Evolutionary conservation across 331 rosid genomes (phyloP).

Genomic region (Quercus tomentella): DNA sequence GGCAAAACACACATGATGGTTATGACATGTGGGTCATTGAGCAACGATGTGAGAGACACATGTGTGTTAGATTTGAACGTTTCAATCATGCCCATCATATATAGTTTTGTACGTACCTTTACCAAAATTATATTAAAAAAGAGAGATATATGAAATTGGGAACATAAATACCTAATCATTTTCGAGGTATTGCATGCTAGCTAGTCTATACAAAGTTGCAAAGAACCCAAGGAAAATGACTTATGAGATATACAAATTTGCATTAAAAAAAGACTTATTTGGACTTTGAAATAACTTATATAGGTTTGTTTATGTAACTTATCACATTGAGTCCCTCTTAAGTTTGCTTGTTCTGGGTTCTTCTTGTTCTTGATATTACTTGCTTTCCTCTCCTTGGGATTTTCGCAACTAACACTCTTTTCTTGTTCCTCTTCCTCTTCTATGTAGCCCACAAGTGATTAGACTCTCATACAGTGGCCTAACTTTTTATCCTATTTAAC

Average conservation of each 20-base stretch:
- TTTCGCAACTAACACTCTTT: slow-evolving; percentile 35
- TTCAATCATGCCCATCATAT: neutral
- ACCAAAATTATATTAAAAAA: too few species aligned
- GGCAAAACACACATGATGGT: neutral
- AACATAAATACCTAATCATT: neutral
- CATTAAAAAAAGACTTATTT: neutral
- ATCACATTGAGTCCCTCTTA: neutral
- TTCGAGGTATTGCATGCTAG: neutral
- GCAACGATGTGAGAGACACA: neutral
- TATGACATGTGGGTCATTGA: neutral
- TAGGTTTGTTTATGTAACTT: neutral
- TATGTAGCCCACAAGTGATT: slow-evolving; percentile 8
- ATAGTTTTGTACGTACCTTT: too few species aligned
- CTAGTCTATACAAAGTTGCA: neutral
- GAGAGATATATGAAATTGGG: neutral
- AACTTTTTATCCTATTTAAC: slow-evolving; percentile 8
- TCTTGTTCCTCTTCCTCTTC: neutral
- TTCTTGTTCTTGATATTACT: slow-evolving; percentile 14
- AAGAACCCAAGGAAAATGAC: neutral
- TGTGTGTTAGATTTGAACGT: neutral
- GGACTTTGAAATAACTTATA: neutral
- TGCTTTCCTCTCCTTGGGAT: slow-evolving; percentile 19
- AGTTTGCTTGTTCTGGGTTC: slow-evolving; percentile 19
- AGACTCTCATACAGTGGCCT: neutral
- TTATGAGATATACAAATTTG: neutral